Base-by-base conservation (phyloP, 2,329 filamentous ascomycete genomes). In the Grosmannia clavigera region DNA sequence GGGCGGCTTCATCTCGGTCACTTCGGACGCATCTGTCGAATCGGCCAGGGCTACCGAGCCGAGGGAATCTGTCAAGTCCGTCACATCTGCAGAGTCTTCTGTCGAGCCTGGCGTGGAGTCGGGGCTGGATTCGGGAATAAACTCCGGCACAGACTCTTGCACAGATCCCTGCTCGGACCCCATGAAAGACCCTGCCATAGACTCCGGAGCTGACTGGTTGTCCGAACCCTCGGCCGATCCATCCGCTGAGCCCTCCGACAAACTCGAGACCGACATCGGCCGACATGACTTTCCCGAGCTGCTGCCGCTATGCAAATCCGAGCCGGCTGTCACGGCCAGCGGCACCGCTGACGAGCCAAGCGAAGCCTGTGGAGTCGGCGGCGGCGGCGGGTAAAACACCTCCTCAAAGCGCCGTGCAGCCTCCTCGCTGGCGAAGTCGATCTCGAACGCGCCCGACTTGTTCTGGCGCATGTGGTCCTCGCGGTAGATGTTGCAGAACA, bases 401-500 rank as follows among this genome's bases (percentile, higher is more conserved):
- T 76, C 73, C 50, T 68, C 71, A 67, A 80, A 80, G 19, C 68
- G 67, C 29, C 67, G 65, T 11, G 73, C 71, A 1, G 70, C 77
- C 64, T 75, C 70, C 50, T 75, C 74, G 40, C 68, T 73, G 33
- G 72, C 67, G 65, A 83, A 83, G 31, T 73, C 66, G 12, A 83
- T 74, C 67, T 82, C 77, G 61, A 82, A 82, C 0, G 75, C 74
- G 6, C 77, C 76, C 2, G 69, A 66, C 53, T 70, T 73, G 54
- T 76, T 78, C 57, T 75, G 75, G 5, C 81, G 76, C 70, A 81
- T 79, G 55, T 74, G 73, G 59, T 76, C 74, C 62, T 81, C 76
- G 9, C 75, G 74, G 64, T 85, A 85, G 1, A 74, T 70, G n/a
- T 77, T 70, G 65, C 77, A 81, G 67, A 85, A 85, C 9, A 84